Evolutionary conservation across 441 rosid genomes (phyloP).

Genomic region (Adansonia rubrostipa): DNA sequence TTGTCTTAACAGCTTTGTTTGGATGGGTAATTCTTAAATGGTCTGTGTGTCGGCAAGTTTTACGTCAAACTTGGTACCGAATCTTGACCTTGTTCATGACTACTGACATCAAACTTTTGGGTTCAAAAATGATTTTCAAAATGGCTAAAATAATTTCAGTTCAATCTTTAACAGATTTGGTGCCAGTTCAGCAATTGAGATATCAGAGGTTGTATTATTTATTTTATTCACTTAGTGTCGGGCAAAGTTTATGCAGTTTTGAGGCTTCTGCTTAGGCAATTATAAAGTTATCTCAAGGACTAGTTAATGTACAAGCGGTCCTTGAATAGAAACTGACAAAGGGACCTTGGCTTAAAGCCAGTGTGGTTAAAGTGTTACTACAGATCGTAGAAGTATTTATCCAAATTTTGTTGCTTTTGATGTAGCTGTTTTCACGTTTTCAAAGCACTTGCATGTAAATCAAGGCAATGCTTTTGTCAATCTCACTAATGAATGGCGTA

Average conservation of each 20-base stretch:
- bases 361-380: conserved; percentile 30
- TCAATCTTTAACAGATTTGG: conserved; percentile 27
- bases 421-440: neutral
- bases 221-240: conserved; percentile 28
- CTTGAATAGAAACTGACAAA: conserved; percentile 37
- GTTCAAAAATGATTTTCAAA: conserved; percentile 20
- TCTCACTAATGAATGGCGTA: neutral
- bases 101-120: conserved; percentile 24
- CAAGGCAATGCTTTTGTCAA: neutral
- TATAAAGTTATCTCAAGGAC: conserved; percentile 33
- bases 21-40: conserved; percentile 7
- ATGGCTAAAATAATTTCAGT: conserved; percentile 32
- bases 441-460: neutral
- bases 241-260: conserved; percentile 37
- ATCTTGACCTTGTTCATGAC: conserved; percentile 22
- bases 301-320: conserved; percentile 44
- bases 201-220: conserved; percentile 31
- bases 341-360: conserved; percentile 17
- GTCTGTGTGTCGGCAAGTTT: conserved; percentile 15
- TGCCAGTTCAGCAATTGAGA: conserved; percentile 29
- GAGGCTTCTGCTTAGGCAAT: conserved; percentile 39
- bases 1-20: conserved; percentile 36
- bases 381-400: conserved; percentile 8
- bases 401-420: neutral
- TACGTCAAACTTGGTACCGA: conserved; percentile 15